Evolutionary conservation across 768 basidiomycete species (phyloP).

Genomic region (Suillus subaureus): DNA sequence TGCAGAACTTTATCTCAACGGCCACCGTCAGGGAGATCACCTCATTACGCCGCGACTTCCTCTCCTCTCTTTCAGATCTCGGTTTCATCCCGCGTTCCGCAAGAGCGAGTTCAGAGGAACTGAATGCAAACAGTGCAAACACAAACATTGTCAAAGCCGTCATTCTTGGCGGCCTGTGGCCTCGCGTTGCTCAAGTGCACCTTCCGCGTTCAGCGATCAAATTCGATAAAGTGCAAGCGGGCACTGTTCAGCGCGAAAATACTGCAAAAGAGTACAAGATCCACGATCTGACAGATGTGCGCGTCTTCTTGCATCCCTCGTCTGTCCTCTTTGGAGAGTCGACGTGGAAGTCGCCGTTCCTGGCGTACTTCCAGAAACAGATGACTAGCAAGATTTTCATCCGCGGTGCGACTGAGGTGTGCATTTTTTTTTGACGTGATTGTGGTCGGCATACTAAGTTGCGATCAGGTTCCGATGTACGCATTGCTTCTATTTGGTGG

Average conservation of each 20-base stretch:
- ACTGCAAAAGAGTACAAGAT: slow-evolving; percentile 83
- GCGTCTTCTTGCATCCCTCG: slow-evolving; percentile 83
- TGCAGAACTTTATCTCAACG: slow-evolving; percentile 81
- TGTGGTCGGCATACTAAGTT: not conserved
- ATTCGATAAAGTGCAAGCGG: slow-evolving; percentile 84
- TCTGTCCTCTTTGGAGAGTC: slow-evolving; percentile 77
- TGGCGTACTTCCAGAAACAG: slow-evolving; percentile 84
- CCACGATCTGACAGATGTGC: slow-evolving; percentile 61
- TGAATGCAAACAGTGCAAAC: slow-evolving; percentile 69
- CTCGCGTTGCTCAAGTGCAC: slow-evolving; percentile 74
- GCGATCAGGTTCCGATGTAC: slow-evolving; percentile 77
- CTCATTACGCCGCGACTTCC: slow-evolving; percentile 76
- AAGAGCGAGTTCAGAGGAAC: slow-evolving; percentile 45
- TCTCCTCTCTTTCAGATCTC: slow-evolving; percentile 65
- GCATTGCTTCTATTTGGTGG: slow-evolving; percentile 86
- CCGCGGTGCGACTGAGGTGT: slow-evolving; percentile 84
- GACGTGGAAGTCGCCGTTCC: slow-evolving; percentile 75
- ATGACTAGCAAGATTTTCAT: slow-evolving; percentile 84
- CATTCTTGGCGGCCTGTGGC: slow-evolving; percentile 86
- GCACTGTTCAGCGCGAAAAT: slow-evolving; percentile 83
- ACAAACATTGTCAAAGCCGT: slow-evolving; percentile 82
- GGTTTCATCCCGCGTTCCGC: slow-evolving; percentile 63
- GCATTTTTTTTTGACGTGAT: slow-evolving; percentile 15
- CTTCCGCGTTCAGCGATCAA: slow-evolving; percentile 74
- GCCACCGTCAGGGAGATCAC: slow-evolving; percentile 77